These are phyloP conservation scores for Solanum lignicaule DNA, from an alignment of 257 asterid species.

Conservation along the genomic window DNA sequence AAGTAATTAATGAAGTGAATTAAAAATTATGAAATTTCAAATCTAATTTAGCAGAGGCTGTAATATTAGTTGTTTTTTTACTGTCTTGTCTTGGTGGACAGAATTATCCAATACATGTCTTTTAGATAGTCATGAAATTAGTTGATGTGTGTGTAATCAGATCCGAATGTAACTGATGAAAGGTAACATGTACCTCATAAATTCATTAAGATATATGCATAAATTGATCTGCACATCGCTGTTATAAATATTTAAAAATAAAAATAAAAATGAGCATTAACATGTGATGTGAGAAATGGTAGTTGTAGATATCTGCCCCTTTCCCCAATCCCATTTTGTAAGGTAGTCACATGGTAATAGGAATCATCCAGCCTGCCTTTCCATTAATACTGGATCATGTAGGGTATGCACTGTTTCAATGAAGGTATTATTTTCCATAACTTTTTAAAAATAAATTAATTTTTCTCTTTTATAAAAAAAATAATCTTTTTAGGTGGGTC, in stretches of 20 bases:
- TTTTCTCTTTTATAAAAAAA: background rate
- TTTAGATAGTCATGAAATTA: background rate
- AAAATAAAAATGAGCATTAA: background rate
- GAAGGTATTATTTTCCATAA: background rate
- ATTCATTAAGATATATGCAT: background rate
- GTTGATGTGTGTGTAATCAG: rapidly evolving
- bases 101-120: background rate
- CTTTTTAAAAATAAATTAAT: background rate
- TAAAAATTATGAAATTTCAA: rapidly evolving
- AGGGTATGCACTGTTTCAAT: background rate
- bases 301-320: background rate
- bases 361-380: background rate
- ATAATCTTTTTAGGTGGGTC: background rate
- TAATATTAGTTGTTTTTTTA: background rate
- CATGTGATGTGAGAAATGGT: background rate
- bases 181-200: background rate
- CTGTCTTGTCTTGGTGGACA: background rate
- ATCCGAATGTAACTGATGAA: background rate
- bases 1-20: background rate
- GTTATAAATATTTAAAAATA: background rate
- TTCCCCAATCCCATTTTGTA: background rate
- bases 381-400: background rate
- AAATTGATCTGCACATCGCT: background rate
- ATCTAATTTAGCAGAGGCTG: background rate
- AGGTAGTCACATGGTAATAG: background rate